These are phyloP conservation scores for Fusarium citri DNA, from an alignment of 2,329 filamentous ascomycete genomes.

Conservation along the genomic window DNA sequence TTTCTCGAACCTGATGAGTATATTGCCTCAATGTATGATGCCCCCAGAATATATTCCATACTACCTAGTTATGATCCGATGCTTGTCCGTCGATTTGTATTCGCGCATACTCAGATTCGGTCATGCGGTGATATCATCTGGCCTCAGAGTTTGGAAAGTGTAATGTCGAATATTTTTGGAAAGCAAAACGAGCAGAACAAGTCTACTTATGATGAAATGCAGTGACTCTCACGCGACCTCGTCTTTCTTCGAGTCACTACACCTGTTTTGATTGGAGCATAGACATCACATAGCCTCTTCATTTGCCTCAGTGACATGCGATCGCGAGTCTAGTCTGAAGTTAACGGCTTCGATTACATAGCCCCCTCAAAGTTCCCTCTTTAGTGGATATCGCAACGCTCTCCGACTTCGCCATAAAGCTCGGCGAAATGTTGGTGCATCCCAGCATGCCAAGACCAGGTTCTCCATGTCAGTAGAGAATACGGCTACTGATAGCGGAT, in stretches of 20 bases:
- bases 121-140: neutral
- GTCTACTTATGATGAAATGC: too few relatives aligned
- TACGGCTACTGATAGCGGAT: neutral
- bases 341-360: neutral
- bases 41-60: too few relatives aligned
- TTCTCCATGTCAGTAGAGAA: neutral
- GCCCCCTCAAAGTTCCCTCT: neutral
- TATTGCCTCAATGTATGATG: too few relatives aligned
- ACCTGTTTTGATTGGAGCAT: neutral
- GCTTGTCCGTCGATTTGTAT: neutral
- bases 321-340: neutral
- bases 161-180: too few relatives aligned
- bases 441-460: neutral
- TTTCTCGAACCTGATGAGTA: neutral
- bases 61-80: too few relatives aligned
- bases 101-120: neutral
- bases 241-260: neutral
- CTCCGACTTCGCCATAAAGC: neutral
- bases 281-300: neutral
- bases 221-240: neutral
- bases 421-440: neutral
- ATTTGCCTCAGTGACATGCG: neutral
- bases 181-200: too few relatives aligned
- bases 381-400: neutral
- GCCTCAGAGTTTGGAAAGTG: neutral